Evolutionary conservation across 1,284 basidiomycete genomes (phyloP).

Genomic region (Papiliotrema terrestris): DNA sequence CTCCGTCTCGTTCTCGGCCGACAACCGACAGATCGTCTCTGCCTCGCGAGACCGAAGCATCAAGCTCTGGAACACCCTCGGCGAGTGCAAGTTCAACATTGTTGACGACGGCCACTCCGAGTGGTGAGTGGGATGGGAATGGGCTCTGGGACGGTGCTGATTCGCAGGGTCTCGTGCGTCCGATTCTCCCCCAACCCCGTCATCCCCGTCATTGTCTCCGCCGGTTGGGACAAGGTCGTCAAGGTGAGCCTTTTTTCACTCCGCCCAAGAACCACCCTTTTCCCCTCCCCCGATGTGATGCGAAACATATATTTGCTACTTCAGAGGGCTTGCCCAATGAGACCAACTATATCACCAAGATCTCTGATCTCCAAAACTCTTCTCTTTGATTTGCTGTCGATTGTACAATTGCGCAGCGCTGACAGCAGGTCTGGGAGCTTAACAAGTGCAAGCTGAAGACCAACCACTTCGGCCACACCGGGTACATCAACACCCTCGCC

Average conservation of each 20-base stretch:
- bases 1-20: conserved; percentile 94
- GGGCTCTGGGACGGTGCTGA: background rate
- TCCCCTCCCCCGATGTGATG: conserved; percentile 51
- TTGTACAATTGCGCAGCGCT: background rate
- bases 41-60: conserved; percentile 95
- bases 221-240: conserved; percentile 99
- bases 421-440: conserved; percentile 91
- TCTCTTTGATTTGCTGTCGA: background rate
- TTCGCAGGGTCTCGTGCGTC: conserved; percentile 89
- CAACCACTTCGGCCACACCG: conserved; percentile 99
- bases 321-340: conserved; percentile 71
- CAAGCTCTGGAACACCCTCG: conserved; percentile 99
- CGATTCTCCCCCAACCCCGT: conserved; percentile 98
- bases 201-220: conserved; percentile 98
- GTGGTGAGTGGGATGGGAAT: conserved; percentile 58
- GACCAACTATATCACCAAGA: conserved; percentile 70
- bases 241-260: conserved; percentile 65
- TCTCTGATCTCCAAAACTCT: conserved; percentile 56
- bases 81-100: conserved; percentile 99
- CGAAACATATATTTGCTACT: conserved; percentile 74
- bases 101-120: conserved; percentile 96
- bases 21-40: conserved; percentile 98
- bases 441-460: conserved; percentile 99
- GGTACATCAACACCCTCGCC: conserved; percentile 98
- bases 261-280: conserved; percentile 1